Conservation (phyloP, 2,329 filamentous ascomycete genomes). For the Aspergillus transmontanensis region DNA sequence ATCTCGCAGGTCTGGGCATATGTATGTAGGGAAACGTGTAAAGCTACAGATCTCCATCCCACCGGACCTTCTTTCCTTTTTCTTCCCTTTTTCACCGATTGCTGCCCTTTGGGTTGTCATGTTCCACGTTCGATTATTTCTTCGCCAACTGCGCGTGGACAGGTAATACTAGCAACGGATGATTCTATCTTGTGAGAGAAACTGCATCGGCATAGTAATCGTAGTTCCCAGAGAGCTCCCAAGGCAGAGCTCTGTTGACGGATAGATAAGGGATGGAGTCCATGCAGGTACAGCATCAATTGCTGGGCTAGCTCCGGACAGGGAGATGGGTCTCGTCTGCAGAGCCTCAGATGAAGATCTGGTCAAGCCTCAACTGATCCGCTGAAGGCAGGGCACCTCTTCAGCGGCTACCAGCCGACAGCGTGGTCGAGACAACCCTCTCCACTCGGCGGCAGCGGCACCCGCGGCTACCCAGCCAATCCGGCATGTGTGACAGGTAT, state of each 20-base stretch:
- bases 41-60: neutral
- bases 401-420: neutral
- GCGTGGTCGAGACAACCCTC: neutral
- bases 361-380: neutral
- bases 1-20: neutral
- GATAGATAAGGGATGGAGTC: neutral
- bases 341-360: constrained; percentile 2
- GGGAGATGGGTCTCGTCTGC: constrained; percentile 3
- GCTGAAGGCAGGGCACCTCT: neutral
- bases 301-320: neutral
- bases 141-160: neutral
- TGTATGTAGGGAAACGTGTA: neutral
- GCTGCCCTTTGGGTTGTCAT: neutral
- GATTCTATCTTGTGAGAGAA: neutral
- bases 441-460: constrained; percentile 8
- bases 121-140: neutral
- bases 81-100: neutral
- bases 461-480: constrained; percentile 2
- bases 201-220: neutral
- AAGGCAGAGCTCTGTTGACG: neutral
- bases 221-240: neutral
- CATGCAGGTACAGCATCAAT: constrained; percentile 6
- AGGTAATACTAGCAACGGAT: neutral
- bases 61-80: neutral
- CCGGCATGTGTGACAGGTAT: constrained; percentile 5